Base-by-base conservation (phyloP, 2,329 filamentous ascomycete species). In the Talaromyces sp. region DNA sequence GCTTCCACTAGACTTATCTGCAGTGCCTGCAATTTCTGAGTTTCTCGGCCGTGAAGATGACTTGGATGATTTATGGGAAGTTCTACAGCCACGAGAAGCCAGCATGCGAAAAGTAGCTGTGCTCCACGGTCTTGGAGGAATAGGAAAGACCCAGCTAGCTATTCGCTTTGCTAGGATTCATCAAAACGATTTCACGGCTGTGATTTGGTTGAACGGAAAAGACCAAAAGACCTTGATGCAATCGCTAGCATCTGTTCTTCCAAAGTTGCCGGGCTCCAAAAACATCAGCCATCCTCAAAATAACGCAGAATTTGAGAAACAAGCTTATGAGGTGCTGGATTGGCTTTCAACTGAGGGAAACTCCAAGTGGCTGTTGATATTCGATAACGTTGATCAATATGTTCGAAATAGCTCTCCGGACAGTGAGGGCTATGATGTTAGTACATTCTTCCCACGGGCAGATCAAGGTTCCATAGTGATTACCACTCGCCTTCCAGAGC, bases 191-290 rank as follows among this genome's bases (percentile, higher is more conserved):
- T 70, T 67, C 10, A 68, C 61, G 15, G 65, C 67, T 1, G 63
- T 71, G 44, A 70, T 71, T 36, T 72, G 69, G 69, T 58, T 73
- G 15, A 65, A 62, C 59, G 67, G 69, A 22, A 69, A 67, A 57
- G 65, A 63, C 39, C 59, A 59, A 54, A 55, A 55, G n/a, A 59
- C 65, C 7, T 58, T 70, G 3, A 59, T 67, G 19, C 62, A 51
- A 60, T 67, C 66, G 28, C 62, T 70, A n/a, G 66, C 63, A 25
- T 67, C 59, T 57, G 27, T 58, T 42, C 52, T 65, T 19, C 59
- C 60, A 19, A 61, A 52, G 53, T 39, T 70, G 52, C 66, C 52
- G 55, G 63, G 60, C 55, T 33, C 11, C 2, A 33, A 33, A 13
- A 65, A 28, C 3, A 19, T 19, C 25, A 44, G 49, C 32, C 32